These are phyloP conservation scores for Citrus medica DNA, from an alignment of 345 rosid genomes.

Conservation along the genomic window DNA sequence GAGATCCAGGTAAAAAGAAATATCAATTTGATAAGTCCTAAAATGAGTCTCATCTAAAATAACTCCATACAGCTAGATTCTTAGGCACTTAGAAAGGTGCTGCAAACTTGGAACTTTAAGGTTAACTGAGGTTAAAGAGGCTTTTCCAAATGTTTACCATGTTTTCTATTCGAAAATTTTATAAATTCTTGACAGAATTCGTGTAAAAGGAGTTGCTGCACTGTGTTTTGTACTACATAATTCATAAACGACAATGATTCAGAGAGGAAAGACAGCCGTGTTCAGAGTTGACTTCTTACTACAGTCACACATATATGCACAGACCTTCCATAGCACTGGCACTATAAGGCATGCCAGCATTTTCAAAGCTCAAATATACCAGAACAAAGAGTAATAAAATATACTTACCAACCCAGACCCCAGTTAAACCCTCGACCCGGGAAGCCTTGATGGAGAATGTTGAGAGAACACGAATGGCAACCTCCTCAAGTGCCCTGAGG, in stretches of 20 bases:
- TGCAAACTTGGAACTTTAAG: neutral
- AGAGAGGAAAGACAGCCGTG: neutral
- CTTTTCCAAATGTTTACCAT: neutral
- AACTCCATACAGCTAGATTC: neutral
- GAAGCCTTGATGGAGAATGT: conserved; percentile 73
- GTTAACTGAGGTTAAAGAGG: neutral
- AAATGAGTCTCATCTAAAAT: neutral
- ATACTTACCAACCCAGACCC: conserved; percentile 80
- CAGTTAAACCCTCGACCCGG: conserved; percentile 70
- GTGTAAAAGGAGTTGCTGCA: neutral
- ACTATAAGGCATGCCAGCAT: neutral
- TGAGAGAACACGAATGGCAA: conserved; percentile 65
- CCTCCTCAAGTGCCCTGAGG: conserved; percentile 86
- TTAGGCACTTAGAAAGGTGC: neutral
- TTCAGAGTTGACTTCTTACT: neutral
- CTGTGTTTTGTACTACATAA: neutral
- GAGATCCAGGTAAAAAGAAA: neutral
- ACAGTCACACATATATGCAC: neutral
- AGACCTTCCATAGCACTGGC: neutral
- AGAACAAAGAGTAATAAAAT: conserved; percentile 6
- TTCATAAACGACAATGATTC: neutral
- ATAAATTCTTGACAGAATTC: neutral
- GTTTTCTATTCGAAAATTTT: neutral
- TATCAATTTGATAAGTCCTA: neutral
- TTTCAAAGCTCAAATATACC: neutral